Base-by-base conservation (phyloP, 345 rosid species). In the Rhizophora apiculata region DNA sequence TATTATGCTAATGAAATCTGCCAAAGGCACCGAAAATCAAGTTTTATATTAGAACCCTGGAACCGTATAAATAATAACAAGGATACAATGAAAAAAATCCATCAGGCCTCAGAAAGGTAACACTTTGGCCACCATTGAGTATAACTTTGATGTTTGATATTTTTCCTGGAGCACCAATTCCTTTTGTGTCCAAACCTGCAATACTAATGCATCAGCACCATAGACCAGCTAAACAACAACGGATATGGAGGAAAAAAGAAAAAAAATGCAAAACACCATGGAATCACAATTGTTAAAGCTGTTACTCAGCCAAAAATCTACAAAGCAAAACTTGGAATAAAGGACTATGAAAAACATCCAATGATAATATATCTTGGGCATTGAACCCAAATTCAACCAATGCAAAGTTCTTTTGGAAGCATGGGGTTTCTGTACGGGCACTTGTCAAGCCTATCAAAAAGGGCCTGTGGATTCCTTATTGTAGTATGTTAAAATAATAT, bases 51-150 rank as follows among this genome's bases (percentile, higher is more conserved):
- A 43, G 52, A 53, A 15, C 4, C 32, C 54, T n/a, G 65, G 67
- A 62, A 55, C 54, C n/a, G 58, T 69, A 62, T n/a, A 31, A 53
- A 73, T 39, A 69, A 75, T 37, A 22, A 68, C 9, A 57, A 83
- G 87, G 82, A 83, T 92, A 92, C 98, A 95, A 95, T 68, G 98
- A 87, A 74, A 95, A 95, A 76, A 87, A 92, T 86, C 99, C 99
- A 83, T 95, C 97, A 1, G 94, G 99, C 81, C 91, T 88, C 74
- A 86, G 84, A 80, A 84, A 95, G 65, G 96, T 90, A 76, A 83
- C 69, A 29, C 52, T 74, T 67, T 85, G 88, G 77, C 96, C 98
- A 73, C 96, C 98, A 75, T 90, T 87, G 71, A 95, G 96, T 29
- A 90, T 54, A 76, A 92, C 93, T 84, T 90, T 88, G 72, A 82